phyloP scores from a whole-genome alignment of 169 alveolate genomes.

The Plasmodium blacklocki region DNA sequence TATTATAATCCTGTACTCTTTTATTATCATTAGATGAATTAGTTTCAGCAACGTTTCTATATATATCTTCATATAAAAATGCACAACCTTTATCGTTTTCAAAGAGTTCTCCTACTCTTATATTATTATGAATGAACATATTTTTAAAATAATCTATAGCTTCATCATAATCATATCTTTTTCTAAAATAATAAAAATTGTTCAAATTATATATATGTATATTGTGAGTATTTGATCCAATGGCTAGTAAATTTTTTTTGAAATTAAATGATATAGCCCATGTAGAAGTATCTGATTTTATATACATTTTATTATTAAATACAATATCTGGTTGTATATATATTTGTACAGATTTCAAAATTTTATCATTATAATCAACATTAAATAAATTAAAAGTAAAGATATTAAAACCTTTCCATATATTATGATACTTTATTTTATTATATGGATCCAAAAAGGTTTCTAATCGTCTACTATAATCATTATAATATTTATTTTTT shows the following conservation, averaged over 20 bases:
- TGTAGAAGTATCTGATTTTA: constrained; percentile 52
- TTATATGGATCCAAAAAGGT: constrained; percentile 40
- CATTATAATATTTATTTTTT: constrained; percentile 28
- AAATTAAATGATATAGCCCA: constrained; percentile 77
- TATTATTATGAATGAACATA: constrained; percentile 17
- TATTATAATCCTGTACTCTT: not conserved
- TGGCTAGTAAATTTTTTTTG: constrained; percentile 63
- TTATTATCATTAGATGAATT: no score
- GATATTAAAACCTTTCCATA: constrained; percentile 43
- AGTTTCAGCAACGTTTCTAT: no score
- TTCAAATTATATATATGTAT: constrained; percentile 71
- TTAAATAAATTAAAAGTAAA: constrained; percentile 62
- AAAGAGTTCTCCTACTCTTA: constrained; percentile 34
- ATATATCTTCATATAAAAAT: not conserved
- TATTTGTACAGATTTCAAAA: constrained; percentile 38
- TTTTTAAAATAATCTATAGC: constrained; percentile 51
- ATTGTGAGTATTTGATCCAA: constrained; percentile 70
- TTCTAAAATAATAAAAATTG: constrained; percentile 70
- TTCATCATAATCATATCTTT: constrained; percentile 66
- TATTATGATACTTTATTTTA: constrained; percentile 45
- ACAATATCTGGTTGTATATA: constrained; percentile 72
- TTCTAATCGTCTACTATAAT: constrained; percentile 34
- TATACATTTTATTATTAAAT: constrained; percentile 28
- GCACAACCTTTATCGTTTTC: not conserved
- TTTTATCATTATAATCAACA: constrained; percentile 40